A percentile compares a stretch with the other conserved stretches of the same genome.
These are phyloP conservation scores for Lentinula edodes DNA, from an alignment of 768 basidiomycete species.

Conservation along the genomic window DNA sequence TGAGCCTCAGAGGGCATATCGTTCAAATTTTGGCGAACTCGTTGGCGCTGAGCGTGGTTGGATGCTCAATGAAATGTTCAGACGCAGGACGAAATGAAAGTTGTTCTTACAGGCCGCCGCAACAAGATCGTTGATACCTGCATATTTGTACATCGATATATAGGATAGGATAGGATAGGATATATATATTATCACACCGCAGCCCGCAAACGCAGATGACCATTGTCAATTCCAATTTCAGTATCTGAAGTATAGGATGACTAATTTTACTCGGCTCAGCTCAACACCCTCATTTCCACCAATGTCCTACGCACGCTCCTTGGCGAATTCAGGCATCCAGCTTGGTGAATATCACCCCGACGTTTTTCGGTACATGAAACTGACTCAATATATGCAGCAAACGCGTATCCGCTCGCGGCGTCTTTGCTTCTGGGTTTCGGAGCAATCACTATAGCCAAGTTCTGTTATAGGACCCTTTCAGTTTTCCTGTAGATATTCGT, in stretches of 20 bases:
- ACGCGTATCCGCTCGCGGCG: slow-evolving; percentile 23
- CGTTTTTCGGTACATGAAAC: background rate
- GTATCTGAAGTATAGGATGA: background rate
- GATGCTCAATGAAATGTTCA: no score
- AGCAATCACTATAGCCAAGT: slow-evolving; percentile 42
- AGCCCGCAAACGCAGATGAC: no score
- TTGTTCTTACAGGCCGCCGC: no score
- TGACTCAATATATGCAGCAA: background rate
- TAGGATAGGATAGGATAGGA: no score
- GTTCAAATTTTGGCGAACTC: no score
- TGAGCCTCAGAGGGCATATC: no score
- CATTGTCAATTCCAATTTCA: no score
- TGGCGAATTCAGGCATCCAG: background rate
- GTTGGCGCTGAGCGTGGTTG: no score
- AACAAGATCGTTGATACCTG: no score
- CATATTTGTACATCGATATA: no score
- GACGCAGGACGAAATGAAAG: no score
- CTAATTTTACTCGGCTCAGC: background rate
- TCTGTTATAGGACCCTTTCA: slow-evolving; percentile 53
- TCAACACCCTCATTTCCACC: background rate
- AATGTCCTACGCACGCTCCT: slow-evolving; percentile 4
- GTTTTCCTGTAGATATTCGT: slow-evolving; percentile 73
- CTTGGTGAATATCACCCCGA: background rate
- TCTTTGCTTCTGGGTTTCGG: slow-evolving; percentile 44
- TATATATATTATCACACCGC: no score